Percentiles rank a stretch among this genome's conserved stretches.
Evolutionary conservation across 352 stramenopile species (phyloP).

Genomic region (Blastocystis sp.): DNA sequence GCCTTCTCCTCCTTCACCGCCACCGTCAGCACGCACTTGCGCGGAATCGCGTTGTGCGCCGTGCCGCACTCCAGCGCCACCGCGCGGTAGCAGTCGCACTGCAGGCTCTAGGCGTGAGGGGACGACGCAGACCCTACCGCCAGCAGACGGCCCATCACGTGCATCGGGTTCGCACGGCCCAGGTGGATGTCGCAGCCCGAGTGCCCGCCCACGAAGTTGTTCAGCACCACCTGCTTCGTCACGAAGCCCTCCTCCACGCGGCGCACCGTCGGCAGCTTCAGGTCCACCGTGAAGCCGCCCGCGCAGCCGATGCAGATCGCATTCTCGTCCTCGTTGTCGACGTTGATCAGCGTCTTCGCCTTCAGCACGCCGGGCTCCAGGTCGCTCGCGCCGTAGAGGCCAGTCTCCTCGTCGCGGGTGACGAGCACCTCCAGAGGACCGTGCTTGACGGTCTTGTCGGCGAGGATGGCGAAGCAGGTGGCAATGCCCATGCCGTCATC

Average conservation of each 20-base stretch:
- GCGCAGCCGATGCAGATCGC: constrained; percentile 66
- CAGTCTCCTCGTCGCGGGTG: constrained; percentile 64
- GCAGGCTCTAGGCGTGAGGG: neutral
- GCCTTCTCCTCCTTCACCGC: constrained; percentile 1
- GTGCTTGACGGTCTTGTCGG: constrained; percentile 67
- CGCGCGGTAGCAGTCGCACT: constrained; percentile 19
- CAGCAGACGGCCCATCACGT: constrained; percentile 58
- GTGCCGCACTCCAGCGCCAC: constrained; percentile 60
- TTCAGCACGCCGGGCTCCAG: constrained; percentile 64
- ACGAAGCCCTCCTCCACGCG: constrained; percentile 49
- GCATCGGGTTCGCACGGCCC: constrained; percentile 54
- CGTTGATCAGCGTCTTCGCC: constrained; percentile 65
- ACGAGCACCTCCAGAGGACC: constrained; percentile 67
- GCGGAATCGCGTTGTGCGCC: constrained; percentile 68
- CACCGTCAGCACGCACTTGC: constrained; percentile 50
- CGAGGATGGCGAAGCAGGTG: constrained; percentile 61
- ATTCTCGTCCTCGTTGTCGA: constrained; percentile 68
- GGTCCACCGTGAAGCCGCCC: constrained; percentile 45
- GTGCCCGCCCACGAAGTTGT: constrained; percentile 68
- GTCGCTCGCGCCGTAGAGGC: constrained; percentile 63
- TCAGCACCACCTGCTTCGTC: constrained; percentile 40
- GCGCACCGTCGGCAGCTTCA: constrained; percentile 54
- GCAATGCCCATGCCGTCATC: constrained; percentile 64
- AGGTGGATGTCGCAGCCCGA: constrained; percentile 67
- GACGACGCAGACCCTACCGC: neutral